phyloP scores from a whole-genome alignment of 805 yeast genomes.

The Millerozyma miso region DNA sequence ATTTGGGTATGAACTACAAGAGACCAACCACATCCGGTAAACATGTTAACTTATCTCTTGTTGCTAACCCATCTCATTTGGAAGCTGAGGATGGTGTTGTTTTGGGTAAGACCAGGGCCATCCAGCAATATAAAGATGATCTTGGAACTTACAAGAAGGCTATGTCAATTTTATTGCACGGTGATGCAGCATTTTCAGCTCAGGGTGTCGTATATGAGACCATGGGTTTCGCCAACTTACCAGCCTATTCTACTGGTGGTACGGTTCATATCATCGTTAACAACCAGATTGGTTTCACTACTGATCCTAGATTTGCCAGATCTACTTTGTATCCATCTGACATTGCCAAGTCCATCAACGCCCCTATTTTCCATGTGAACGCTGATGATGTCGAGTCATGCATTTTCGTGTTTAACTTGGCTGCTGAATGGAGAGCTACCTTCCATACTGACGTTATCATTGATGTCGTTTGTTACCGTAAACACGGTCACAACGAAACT shows the following conservation, averaged over 20 bases:
- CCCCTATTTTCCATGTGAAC: conserved; percentile 98
- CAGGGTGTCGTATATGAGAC: conserved; percentile 99
- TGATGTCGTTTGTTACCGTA: conserved; percentile 97
- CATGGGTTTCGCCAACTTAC: conserved; percentile 87
- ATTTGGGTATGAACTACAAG: conserved; percentile 97
- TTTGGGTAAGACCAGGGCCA: conserved; percentile 95
- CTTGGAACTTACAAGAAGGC: conserved; percentile 81
- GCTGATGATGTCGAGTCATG: conserved; percentile 97
- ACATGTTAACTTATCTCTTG: conserved; percentile 89
- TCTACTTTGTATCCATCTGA: conserved; percentile 98
- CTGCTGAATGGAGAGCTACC: conserved; percentile 97
- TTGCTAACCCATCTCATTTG: conserved; percentile 98
- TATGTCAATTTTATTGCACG: conserved; percentile 88
- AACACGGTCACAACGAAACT: conserved; percentile 98
- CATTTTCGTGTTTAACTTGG: conserved; percentile 86
- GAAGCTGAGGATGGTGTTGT: conserved; percentile 99
- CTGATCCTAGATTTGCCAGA: conserved; percentile 96
- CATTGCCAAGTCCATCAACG: conserved; percentile 92
- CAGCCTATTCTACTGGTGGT: conserved; percentile 98
- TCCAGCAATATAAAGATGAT: conserved; percentile 87
- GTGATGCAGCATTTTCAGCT: conserved; percentile 98
- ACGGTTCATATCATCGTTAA: conserved; percentile 93
- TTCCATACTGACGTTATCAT: conserved; percentile 96
- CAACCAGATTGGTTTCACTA: conserved; percentile 99
- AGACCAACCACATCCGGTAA: conserved; percentile 99